Base-by-base conservation (phyloP, 2,329 filamentous ascomycete species). In the Beauveria australis region DNA sequence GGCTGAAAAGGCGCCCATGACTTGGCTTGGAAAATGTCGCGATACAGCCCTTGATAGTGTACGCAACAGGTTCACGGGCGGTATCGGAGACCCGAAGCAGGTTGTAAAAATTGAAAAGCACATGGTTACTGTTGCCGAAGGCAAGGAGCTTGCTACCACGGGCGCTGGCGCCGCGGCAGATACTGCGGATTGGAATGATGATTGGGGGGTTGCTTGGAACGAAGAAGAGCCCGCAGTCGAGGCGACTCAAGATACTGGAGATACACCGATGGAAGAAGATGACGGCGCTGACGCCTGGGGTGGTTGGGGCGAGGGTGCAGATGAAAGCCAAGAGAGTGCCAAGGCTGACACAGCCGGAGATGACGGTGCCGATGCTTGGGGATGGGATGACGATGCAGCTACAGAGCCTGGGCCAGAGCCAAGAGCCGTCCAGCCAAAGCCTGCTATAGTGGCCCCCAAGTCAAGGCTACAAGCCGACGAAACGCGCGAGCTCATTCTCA, bases 51-150 rank as follows among this genome's bases (percentile, higher is more conserved):
- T 99, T 26, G 88, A 92, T 63, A 81, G 83, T 40, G 85, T 95
- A 14, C 85, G 94, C 26, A 81, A 75, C 22, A 82, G 88, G 51
- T 79, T 97, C 2, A 80, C 85, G 3, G 76, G 77, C 56, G 89
- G 88, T 0, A 81, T 93, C 44, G 86, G 87, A 9, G 74, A 79
- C 28, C 81, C 87, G 16, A 88, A 84, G 66, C 79, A 82, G 51
- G 92, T 96, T 1, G 92, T 97, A 71, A 85, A 89, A 67, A 79
- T 95, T 1, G 93, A 97, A 73, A 95, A 87, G 53, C 88, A 94
- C 68, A 85, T 88, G 70, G 80, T 97, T 0, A 87, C 86, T 2
- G 80, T 82, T 53, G 78, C 78, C 0, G 85, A 88, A 64, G 88
- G 89, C 57, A 83, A 84, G 60, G 79, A 88, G 63, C 78, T 92